Conservation (phyloP, 768 basidiomycete genomes). For the Lactarius tabidus region DNA sequence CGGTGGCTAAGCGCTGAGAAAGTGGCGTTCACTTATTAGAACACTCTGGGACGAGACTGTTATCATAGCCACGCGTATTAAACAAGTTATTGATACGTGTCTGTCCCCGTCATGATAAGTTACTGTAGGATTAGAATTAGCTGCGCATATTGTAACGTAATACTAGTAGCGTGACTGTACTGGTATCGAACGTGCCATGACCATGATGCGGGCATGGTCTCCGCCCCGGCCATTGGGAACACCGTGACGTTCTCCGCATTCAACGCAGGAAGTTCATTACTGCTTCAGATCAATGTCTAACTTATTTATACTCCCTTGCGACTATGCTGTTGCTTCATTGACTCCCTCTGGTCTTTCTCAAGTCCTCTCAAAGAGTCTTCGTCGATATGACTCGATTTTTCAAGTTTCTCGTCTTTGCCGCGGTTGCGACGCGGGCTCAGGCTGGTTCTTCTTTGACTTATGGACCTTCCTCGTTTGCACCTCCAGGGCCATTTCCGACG, state of each 20-base stretch:
- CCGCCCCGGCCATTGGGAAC: background rate
- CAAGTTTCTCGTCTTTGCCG: conserved; percentile 12
- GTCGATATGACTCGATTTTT: conserved; percentile 1
- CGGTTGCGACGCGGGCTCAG: background rate
- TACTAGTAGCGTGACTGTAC: background rate
- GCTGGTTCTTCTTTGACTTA: conserved; percentile 19
- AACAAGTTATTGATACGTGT: background rate
- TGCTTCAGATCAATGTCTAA: background rate
- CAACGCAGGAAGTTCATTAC: background rate
- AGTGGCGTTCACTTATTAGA: background rate
- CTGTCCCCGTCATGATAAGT: too few relatives aligned
- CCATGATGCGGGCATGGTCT: background rate
- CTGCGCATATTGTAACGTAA: background rate
- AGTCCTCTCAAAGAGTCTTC: background rate
- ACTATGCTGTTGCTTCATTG: background rate
- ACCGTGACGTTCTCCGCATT: background rate
- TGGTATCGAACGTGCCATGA: background rate
- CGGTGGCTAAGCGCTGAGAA: background rate
- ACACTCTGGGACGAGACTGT: background rate
- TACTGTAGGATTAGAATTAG: background rate
- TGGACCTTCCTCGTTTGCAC: conserved; percentile 51
- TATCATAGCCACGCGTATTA: background rate
- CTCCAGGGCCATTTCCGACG: conserved; percentile 61
- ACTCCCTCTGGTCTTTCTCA: background rate
- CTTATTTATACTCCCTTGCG: conserved; percentile 4